Evolutionary conservation across 306 rosid genomes (phyloP).

Genomic region (Begonia loranthoides): DNA sequence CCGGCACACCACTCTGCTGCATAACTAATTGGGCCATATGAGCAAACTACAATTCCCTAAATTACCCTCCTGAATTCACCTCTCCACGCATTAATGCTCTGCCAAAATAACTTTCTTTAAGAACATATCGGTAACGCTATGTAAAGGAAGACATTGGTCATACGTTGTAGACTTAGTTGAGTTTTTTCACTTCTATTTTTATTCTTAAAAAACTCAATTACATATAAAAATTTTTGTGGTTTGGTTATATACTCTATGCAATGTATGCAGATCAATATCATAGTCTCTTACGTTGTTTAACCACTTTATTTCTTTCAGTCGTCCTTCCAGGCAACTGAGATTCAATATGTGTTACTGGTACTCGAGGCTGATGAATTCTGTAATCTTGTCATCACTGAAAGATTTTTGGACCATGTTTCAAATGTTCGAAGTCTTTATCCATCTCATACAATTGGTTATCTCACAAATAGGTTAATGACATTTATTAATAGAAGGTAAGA

Average conservation of each 20-base stretch:
- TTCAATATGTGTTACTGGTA: constrained; percentile 57
- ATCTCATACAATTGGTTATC: constrained; percentile 63
- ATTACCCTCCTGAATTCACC: too few species aligned
- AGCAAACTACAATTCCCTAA: too few species aligned
- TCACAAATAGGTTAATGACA: constrained; percentile 66
- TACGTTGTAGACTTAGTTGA: too few species aligned
- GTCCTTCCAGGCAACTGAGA: constrained; percentile 39
- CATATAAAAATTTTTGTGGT: background rate
- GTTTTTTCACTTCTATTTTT: too few species aligned
- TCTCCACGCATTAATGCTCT: too few species aligned
- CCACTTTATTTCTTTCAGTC: constrained; percentile 15
- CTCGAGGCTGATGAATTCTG: constrained; percentile 73
- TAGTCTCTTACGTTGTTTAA: too few species aligned
- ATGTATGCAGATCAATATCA: background rate
- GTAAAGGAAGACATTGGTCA: too few species aligned
- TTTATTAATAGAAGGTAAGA: constrained; percentile 75
- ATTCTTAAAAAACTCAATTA: background rate
- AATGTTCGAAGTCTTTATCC: constrained; percentile 61
- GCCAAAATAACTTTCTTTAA: too few species aligned
- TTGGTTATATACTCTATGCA: constrained; percentile 1
- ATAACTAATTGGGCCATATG: too few species aligned
- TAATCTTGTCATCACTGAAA: constrained; percentile 42
- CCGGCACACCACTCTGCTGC: too few species aligned
- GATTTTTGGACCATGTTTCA: constrained; percentile 41
- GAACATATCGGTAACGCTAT: too few species aligned